Evolutionary conservation across 345 rosid genomes (phyloP).

Genomic region (Linum trigynum): DNA sequence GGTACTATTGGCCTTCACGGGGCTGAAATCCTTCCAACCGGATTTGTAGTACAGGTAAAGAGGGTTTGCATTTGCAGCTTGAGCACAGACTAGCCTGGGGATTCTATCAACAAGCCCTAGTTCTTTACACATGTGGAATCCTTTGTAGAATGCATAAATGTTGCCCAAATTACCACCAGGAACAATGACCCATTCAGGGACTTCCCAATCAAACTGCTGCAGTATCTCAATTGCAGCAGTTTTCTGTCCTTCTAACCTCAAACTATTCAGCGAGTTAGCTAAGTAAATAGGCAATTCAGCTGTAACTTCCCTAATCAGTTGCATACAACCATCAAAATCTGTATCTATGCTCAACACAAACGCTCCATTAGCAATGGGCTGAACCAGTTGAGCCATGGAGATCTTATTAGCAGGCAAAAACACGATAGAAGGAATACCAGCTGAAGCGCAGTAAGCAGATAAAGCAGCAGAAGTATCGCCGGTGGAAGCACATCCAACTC

Average conservation of each 20-base stretch:
- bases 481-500: conserved; percentile 91
- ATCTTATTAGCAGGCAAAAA: conserved; percentile 78
- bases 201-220: conserved; percentile 93
- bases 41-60: conserved; percentile 69
- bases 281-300: conserved; percentile 72
- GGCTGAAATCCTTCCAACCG: conserved; percentile 64
- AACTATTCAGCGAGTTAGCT: conserved; percentile 77
- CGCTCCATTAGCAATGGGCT: conserved; percentile 90
- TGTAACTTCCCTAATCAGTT: conserved; percentile 71
- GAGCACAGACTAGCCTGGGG: conserved; percentile 81
- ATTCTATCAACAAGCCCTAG: conserved; percentile 73
- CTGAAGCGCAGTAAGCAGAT: conserved; percentile 79
- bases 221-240: conserved; percentile 85
- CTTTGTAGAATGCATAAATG: conserved; percentile 84
- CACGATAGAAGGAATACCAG: conserved; percentile 85
- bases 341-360: conserved; percentile 82
- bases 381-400: conserved; percentile 85
- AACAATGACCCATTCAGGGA: conserved; percentile 94
- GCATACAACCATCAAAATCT: conserved; percentile 91
- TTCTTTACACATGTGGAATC: conserved; percentile 80
- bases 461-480: conserved; percentile 91
- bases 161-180: conserved; percentile 91
- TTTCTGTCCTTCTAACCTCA: conserved; percentile 86
- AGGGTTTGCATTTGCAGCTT: conserved; percentile 89
- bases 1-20: conserved; percentile 61